A percentile compares a stretch with the other conserved stretches of the same genome.
phyloP scores from a whole-genome alignment of 164 flowering plant species.

The Warburgia ugandensis region DNA sequence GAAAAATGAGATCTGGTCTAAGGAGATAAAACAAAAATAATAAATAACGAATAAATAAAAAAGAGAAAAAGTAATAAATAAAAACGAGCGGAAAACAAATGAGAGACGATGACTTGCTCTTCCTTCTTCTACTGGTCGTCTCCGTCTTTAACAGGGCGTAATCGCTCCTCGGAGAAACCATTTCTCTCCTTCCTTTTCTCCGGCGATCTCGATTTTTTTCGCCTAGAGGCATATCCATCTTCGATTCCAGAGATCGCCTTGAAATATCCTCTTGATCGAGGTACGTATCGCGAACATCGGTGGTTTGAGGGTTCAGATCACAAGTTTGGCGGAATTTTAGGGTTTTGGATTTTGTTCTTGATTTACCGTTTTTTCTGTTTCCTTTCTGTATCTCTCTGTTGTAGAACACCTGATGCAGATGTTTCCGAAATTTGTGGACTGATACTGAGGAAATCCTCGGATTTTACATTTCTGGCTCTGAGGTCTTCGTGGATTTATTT shows the following conservation, averaged over 20 bases:
- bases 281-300: conserved; percentile 12
- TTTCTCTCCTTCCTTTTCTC: background rate
- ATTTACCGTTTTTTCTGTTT: background rate
- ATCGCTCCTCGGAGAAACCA: conserved; percentile 8
- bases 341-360: conserved; percentile 2
- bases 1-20: conserved; percentile 9
- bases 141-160: conserved; percentile 13
- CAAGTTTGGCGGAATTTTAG: conserved; percentile 5
- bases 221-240: background rate
- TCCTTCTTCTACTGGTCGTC: conserved; percentile 21
- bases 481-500: background rate
- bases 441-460: conserved; percentile 1
- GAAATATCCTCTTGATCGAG: conserved; percentile 12
- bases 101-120: conserved; percentile 18
- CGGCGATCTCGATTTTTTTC: conserved; percentile 4
- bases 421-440: background rate
- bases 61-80: conserved; percentile 2
- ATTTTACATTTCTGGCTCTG: conserved; percentile 2
- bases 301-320: conserved; percentile 5
- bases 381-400: conserved; percentile 1
- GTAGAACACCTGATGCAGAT: background rate
- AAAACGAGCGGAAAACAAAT: conserved; percentile 8
- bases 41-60: conserved; percentile 5
- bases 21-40: conserved; percentile 1
- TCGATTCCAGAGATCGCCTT: background rate